Base-by-base conservation (phyloP, 75 land plant species). In the Larix kaempferi region DNA sequence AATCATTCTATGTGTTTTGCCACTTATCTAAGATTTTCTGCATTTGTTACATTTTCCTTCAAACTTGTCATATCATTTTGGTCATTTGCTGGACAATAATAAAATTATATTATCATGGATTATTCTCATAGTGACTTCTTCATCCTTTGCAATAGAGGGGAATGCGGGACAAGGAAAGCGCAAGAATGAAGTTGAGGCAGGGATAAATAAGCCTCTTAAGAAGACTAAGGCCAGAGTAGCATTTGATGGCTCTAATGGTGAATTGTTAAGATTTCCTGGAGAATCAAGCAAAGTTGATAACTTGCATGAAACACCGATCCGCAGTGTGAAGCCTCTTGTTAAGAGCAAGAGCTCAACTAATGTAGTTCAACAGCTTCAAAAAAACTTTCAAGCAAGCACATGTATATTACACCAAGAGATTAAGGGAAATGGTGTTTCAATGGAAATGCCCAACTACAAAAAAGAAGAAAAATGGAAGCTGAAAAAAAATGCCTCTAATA, bases 301-400 rank as follows among this genome's bases (percentile, higher is more conserved):
- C 37, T 35, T 35, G 37, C 37, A 35, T 35, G 3, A 35, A 35
- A 3, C 37, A 35, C 37, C 3, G 37, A 35, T 35, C 37, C 3
- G 37, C 37, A 35, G 3, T 35, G 37, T 35, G 37, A 35, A 35
- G 37, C 1, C 37, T 2, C 37, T 41, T 22, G 67, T 78, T 16
- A 88, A 85, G 75, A 84, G 84, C 56, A 89, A 78, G 75, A 92
- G 82, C 71, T 26, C 86, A 33, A 81, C 77, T 79, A 84, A 87
- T 79, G 87, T 86, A 56, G 82, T 78, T 74, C 87, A 79, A 54
- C 74, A 73, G 64, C 78, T 82, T 75, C 13, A n/a, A n/a, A 65
- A 69, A 33, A 41, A 65, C 57, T 0, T 59, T 59, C 3, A 59
- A 3, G 29, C 56, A 23, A 77, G 55, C 56, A 81, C 77, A 72